Conservation (phyloP, 139 green algal genomes). For the Deuterostichococcus epilithicus region DNA sequence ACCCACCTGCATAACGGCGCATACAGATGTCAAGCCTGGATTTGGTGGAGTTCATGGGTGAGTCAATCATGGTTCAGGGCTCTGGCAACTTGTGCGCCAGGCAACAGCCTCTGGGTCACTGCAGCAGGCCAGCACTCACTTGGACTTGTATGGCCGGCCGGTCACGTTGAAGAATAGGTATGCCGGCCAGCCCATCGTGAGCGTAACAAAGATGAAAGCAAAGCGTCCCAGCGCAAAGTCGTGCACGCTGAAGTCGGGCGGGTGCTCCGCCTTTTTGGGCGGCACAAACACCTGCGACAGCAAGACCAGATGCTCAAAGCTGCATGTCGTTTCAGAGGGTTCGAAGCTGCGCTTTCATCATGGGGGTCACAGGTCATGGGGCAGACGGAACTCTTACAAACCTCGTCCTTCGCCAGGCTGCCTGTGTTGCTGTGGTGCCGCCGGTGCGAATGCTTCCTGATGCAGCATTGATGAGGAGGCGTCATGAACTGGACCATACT, state of each 20-base stretch:
- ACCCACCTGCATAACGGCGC: constrained; percentile 48
- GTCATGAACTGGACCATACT: not conserved
- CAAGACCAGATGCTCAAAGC: not conserved
- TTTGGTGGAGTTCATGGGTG: too few species aligned
- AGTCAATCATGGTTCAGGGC: too few species aligned
- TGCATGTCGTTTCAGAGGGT: not conserved
- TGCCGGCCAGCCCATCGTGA: constrained; percentile 75
- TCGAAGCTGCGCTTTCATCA: not conserved
- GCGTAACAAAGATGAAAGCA: constrained; percentile 47
- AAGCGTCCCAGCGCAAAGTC: constrained; percentile 24
- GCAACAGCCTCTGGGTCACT: too few species aligned
- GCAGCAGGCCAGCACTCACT: too few species aligned
- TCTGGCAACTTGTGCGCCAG: too few species aligned
- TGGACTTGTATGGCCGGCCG: constrained; percentile 59
- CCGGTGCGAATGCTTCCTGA: constrained; percentile 87
- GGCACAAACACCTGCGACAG: constrained; percentile 73
- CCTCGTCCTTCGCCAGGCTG: constrained; percentile 74
- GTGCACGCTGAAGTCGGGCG: constrained; percentile 13
- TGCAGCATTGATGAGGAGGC: not conserved
- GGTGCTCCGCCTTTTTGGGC: constrained; percentile 4
- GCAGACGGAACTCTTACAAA: constrained; percentile 12
- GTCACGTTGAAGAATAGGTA: constrained; percentile 79
- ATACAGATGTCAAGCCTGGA: too few species aligned
- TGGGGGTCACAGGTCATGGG: not conserved
- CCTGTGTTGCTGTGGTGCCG: constrained; percentile 88